phyloP scores from a whole-genome alignment of 148 eudicot genomes.

The Talinum fruticosum region DNA sequence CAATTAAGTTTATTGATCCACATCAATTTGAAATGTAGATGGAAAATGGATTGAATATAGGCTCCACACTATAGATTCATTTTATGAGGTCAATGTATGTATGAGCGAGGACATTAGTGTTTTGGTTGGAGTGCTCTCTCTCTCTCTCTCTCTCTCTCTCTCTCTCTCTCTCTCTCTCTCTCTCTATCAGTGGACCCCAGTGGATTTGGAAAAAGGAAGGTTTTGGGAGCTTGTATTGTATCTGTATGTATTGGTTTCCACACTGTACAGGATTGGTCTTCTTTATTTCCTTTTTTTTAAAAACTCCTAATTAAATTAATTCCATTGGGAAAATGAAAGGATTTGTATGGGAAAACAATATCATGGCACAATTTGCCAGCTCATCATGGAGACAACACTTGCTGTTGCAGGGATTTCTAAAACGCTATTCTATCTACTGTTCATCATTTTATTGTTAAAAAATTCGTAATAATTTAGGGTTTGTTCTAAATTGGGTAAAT shows the following conservation, averaged over 20 bases:
- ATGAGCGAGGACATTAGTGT: constrained; percentile 19
- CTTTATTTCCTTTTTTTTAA: background rate
- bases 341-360: background rate
- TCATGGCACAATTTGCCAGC: background rate
- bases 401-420: no score
- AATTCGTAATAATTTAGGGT: no score
- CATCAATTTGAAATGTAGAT: no score
- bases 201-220: background rate
- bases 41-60: no score
- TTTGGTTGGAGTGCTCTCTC: constrained; percentile 13
- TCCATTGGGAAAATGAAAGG: background rate
- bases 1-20: no score
- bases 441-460: no score
- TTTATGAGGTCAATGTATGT: no score
- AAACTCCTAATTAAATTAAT: background rate
- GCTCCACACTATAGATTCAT: no score
- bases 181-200: background rate
- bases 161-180: background rate
- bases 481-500: no score
- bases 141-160: no score
- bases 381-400: no score
- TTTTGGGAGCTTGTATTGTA: background rate
- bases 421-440: background rate
- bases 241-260: background rate
- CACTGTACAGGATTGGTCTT: background rate